Conservation (phyloP, 257 asterid species). For the Ballota nigra region DNA sequence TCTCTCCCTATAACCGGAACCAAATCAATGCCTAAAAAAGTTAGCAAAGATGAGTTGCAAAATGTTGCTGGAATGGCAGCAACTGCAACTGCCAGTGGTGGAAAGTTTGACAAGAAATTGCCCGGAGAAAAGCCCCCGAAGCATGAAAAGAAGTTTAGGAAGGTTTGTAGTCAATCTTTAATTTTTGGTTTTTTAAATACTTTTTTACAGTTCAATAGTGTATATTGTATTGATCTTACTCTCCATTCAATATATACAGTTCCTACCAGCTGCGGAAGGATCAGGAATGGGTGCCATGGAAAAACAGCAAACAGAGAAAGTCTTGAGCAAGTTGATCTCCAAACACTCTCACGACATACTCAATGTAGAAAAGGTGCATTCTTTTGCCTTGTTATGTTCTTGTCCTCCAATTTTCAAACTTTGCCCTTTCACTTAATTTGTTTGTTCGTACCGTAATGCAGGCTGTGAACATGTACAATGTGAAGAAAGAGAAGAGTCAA, state of each 20-base stretch:
- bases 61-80: constrained; percentile 97
- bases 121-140: constrained; percentile 83
- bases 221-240: not conserved
- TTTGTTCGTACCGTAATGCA: constrained; percentile 28
- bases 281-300: constrained; percentile 90
- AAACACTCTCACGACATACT: constrained; percentile 82
- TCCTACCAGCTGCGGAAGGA: constrained; percentile 86
- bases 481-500: constrained; percentile 69
- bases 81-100: constrained; percentile 95
- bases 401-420: not conserved
- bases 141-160: constrained; percentile 89
- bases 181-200: not conserved
- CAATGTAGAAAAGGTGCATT: constrained; percentile 73
- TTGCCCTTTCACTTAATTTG: not conserved
- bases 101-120: constrained; percentile 93
- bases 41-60: constrained; percentile 78
- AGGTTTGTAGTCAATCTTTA: constrained; percentile 45
- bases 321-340: constrained; percentile 70
- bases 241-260: constrained; percentile 48
- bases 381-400: not conserved
- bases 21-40: constrained; percentile 56
- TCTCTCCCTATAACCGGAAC: constrained; percentile 89
- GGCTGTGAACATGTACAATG: constrained; percentile 96
- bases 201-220: not conserved
- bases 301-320: constrained; percentile 79